Conservation (phyloP, 192 early-diverging fungal genomes). For the Rhizoclosmatium sp. region DNA sequence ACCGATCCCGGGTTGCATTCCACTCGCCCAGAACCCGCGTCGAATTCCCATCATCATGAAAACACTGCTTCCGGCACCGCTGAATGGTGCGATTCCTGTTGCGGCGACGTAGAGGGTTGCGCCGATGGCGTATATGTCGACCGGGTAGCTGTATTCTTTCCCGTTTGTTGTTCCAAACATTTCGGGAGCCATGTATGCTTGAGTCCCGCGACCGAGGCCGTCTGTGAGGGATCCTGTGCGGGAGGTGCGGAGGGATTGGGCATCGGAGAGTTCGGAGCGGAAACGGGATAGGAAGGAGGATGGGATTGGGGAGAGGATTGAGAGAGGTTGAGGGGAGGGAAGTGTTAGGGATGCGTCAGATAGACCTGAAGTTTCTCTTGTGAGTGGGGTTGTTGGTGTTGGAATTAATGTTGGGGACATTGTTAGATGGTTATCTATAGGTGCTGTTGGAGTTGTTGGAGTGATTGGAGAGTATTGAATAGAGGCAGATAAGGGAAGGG, state of each 20-base stretch:
- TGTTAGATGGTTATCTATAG: slow-evolving; percentile 1
- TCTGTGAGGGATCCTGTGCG: slow-evolving; percentile 42
- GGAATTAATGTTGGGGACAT: slow-evolving; percentile 2
- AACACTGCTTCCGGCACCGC: slow-evolving; percentile 36
- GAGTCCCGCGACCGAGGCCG: slow-evolving; percentile 58
- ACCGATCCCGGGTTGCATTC: slow-evolving; percentile 50
- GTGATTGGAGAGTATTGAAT: background rate
- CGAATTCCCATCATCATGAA: slow-evolving; percentile 53
- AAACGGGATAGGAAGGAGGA: slow-evolving; percentile 7
- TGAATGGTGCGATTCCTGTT: slow-evolving; percentile 52
- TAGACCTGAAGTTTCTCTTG: background rate
- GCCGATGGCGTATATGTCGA: slow-evolving; percentile 61
- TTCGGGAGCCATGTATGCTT: slow-evolving; percentile 60
- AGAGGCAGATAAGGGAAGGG: background rate
- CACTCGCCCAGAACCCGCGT: slow-evolving; percentile 58
- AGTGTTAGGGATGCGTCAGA: background rate
- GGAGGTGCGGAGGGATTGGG: background rate
- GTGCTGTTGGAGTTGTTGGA: background rate
- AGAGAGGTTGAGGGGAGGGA: background rate
- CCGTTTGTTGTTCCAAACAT: slow-evolving; percentile 1
- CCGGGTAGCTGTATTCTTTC: slow-evolving; percentile 52
- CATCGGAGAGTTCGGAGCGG: slow-evolving; percentile 15
- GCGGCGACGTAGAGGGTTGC: slow-evolving; percentile 54
- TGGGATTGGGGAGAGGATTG: background rate
- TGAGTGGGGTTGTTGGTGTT: background rate